Conservation (phyloP, 2,329 filamentous ascomycete genomes). For the Fusarium pseudocircinatum region DNA sequence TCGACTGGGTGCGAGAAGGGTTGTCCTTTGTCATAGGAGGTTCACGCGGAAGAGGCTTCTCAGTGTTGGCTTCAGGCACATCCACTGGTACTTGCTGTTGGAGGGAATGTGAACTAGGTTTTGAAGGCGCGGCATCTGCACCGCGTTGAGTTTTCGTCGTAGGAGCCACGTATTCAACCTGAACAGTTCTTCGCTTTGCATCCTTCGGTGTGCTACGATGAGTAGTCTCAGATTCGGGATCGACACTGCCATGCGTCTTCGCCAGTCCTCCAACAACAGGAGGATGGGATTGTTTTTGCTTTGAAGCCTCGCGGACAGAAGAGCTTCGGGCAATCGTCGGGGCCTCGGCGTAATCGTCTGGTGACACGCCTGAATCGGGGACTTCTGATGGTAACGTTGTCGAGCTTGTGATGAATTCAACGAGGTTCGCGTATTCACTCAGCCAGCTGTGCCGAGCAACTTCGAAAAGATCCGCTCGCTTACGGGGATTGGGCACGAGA, state of each 20-base stretch:
- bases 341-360: slow-evolving; percentile 64
- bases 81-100: slow-evolving; percentile 59
- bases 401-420: slow-evolving; percentile 95
- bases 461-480: slow-evolving; percentile 95
- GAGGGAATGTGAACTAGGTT: slow-evolving; percentile 39
- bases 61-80: slow-evolving; percentile 48
- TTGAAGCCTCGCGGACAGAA: slow-evolving; percentile 88
- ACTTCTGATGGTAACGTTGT: slow-evolving; percentile 89
- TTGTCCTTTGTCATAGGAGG: slow-evolving; percentile 59
- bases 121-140: slow-evolving; percentile 43
- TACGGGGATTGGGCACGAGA: slow-evolving; percentile 92
- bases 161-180: slow-evolving; percentile 97
- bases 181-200: slow-evolving; percentile 91
- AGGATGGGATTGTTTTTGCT: slow-evolving; percentile 65
- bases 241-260: slow-evolving; percentile 79
- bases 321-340: slow-evolving; percentile 81
- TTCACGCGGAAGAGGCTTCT: slow-evolving; percentile 70
- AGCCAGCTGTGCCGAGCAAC: slow-evolving; percentile 98
- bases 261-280: slow-evolving; percentile 69
- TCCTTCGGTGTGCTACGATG: slow-evolving; percentile 78
- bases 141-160: slow-evolving; percentile 85
- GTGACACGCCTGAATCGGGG: slow-evolving; percentile 76
- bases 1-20: slow-evolving; percentile 51
- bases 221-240: slow-evolving; percentile 67
- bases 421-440: slow-evolving; percentile 95